Evolutionary conservation across 2,329 filamentous ascomycete species (phyloP), one percentile per base, ranked within the genome.

Genomic region (Ascochyta koolunga): DNA sequence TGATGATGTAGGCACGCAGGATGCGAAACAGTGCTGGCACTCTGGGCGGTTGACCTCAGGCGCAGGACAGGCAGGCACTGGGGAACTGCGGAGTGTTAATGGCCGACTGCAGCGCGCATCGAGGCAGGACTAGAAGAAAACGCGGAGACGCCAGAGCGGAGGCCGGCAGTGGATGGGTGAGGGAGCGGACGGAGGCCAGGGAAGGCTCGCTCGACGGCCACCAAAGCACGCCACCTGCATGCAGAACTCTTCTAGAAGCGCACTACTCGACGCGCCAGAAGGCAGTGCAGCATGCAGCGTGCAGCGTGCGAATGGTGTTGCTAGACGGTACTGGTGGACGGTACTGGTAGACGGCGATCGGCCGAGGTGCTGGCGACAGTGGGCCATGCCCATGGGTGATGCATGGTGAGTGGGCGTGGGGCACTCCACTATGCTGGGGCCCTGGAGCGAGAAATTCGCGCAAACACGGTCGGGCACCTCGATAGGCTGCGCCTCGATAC

Each of bases 121-220:
- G 50, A 27, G 52, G 24, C 53, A 42, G 61, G 41, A 56, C 60
- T 67, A 66, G 62, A 67, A 61, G 50, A 64, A 63, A 65, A 67
- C 55, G 64, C 62, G 64, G 64, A 66, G 59, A 60, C 40, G 59
- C 41, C 56, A 51, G 54, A 56, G 54, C 60, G 27, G 10, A 29
- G 10, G 27, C 27, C 10, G 25, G 25, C 25, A 27, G 25, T 3
- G 25, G 46, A 54, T 39, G 51, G 47, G 36, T 31, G 53, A 46
- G 39, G 48, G 32, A 35, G 21, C 45, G 50, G 31, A 25, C 22
- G 42, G 39, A 45, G 38, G 48, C 11, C 35, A 29, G 13, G 22
- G 13, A 46, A 56, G 29, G 55, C 50, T 53, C 37, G 50, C 50
- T 54, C 43, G 38, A 54, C 46, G 32, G 45, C 35, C 40, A 31